These are phyloP conservation scores for Daphne laureola DNA, from an alignment of 441 rosid genomes.

Conservation along the genomic window DNA sequence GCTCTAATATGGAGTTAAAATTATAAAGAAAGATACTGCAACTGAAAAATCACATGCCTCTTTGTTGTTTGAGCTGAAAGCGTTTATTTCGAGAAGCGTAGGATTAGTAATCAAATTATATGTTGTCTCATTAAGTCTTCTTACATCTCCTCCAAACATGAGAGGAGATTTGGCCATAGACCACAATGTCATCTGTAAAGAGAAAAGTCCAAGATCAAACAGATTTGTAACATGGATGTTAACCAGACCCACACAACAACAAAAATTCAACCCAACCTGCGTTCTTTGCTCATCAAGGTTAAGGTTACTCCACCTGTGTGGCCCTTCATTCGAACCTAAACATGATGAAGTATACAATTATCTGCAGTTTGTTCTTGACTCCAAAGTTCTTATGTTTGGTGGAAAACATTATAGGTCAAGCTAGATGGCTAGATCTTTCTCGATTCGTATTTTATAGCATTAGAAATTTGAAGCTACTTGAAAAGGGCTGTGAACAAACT, in stretches of 20 bases:
- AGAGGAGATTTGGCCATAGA: constrained; percentile 88
- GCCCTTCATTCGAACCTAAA: constrained; percentile 68
- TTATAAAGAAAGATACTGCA: constrained; percentile 1
- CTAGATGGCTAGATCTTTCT: neutral
- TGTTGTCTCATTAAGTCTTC: constrained; percentile 58
- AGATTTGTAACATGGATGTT: constrained; percentile 4
- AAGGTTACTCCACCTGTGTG: constrained; percentile 66
- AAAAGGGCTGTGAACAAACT: too few relatives aligned
- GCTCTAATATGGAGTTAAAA: constrained; percentile 1
- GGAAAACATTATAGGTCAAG: constrained; percentile 1
- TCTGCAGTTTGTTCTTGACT: constrained; percentile 7
- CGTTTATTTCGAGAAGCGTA: constrained; percentile 58
- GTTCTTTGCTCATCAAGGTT: constrained; percentile 62
- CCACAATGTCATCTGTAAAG: constrained; percentile 85
- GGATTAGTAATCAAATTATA: constrained; percentile 71
- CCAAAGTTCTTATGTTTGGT: neutral
- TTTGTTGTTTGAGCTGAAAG: constrained; percentile 59
- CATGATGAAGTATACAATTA: constrained; percentile 16
- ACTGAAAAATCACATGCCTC: constrained; percentile 44
- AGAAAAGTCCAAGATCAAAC: constrained; percentile 6
- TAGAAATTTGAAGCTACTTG: too few relatives aligned
- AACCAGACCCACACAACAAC: neutral
- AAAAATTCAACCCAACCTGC: constrained; percentile 58
- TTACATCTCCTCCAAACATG: constrained; percentile 93
- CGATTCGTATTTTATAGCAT: neutral